These are phyloP conservation scores for Colletotrichum noveboracense DNA, from an alignment of 2,329 filamentous ascomycete genomes.

Conservation along the genomic window DNA sequence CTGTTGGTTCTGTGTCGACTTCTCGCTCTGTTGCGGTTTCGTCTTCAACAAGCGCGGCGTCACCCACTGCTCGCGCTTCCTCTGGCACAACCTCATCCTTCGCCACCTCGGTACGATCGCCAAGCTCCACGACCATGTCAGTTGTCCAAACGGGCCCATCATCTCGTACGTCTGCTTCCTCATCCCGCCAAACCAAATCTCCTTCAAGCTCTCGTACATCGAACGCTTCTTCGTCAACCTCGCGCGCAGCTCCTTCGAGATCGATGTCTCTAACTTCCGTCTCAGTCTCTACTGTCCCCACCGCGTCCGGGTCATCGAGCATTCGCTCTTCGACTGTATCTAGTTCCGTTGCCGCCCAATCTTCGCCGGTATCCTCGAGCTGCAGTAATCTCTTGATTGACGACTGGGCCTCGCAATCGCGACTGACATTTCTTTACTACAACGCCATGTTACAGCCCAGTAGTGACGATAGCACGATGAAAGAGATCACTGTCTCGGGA, in stretches of 20 bases:
- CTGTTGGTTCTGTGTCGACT: not conserved
- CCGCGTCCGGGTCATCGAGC: not conserved
- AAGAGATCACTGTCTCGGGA: conserved; percentile 56
- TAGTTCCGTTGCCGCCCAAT: not conserved
- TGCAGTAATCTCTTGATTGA: conserved; percentile 57
- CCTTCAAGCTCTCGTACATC: not conserved
- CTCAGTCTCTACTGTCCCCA: not conserved
- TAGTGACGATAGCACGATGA: conserved; percentile 63
- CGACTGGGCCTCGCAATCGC: conserved; percentile 67
- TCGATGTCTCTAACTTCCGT: not conserved
- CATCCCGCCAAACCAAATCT: not conserved
- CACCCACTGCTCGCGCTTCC: not conserved
- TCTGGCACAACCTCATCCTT: not conserved
- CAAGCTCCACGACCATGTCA: not conserved
- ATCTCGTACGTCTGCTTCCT: not conserved
- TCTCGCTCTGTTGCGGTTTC: not conserved
- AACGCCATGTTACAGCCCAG: conserved; percentile 61
- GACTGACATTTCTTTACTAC: conserved; percentile 65
- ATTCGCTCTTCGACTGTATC: not conserved
- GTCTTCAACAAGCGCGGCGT: not conserved
- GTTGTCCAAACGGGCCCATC: not conserved
- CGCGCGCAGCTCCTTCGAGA: not conserved
- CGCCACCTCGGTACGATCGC: not conserved
- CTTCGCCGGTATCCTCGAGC: conserved; percentile 15
- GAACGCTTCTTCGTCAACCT: not conserved